phyloP scores from a whole-genome alignment of 2,329 filamentous ascomycete genomes.

The Curvularia lunata region DNA sequence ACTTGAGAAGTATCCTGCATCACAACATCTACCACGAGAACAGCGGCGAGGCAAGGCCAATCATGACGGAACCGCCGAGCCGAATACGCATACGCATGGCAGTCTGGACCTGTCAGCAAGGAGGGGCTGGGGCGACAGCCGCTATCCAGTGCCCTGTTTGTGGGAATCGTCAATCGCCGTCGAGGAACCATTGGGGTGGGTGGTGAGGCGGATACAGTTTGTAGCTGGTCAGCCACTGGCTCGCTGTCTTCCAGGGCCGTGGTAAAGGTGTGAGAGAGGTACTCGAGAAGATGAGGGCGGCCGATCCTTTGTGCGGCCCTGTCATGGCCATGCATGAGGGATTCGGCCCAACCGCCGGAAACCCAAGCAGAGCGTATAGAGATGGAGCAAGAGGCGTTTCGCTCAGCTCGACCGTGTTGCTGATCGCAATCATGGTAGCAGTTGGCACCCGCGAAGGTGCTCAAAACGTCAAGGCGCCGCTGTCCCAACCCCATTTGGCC shows the following conservation, averaged over 20 bases:
- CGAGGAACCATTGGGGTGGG: conserved; percentile 23
- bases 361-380: background rate
- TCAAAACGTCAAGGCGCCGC: background rate
- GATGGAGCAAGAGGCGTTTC: background rate
- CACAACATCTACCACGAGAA: background rate
- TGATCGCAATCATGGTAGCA: background rate
- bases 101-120: too few species aligned
- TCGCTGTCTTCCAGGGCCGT: conserved; percentile 18
- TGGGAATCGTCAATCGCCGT: conserved; percentile 17
- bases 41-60: background rate
- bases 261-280: conserved; percentile 15
- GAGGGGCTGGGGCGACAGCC: too few species aligned
- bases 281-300: conserved; percentile 24
- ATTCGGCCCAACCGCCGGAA: background rate
- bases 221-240: conserved; percentile 14
- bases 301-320: conserved; percentile 23
- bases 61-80: conserved; percentile 23
- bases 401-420: too few species aligned
- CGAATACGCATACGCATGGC: too few species aligned
- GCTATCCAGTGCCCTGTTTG: background rate
- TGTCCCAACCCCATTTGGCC: background rate
- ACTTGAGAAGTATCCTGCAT: background rate
- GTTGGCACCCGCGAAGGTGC: too few species aligned
- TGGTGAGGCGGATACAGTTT: conserved; percentile 21
- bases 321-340: conserved; percentile 6